phyloP scores from a whole-genome alignment of 257 asterid genomes.

The Verbena officinalis region DNA sequence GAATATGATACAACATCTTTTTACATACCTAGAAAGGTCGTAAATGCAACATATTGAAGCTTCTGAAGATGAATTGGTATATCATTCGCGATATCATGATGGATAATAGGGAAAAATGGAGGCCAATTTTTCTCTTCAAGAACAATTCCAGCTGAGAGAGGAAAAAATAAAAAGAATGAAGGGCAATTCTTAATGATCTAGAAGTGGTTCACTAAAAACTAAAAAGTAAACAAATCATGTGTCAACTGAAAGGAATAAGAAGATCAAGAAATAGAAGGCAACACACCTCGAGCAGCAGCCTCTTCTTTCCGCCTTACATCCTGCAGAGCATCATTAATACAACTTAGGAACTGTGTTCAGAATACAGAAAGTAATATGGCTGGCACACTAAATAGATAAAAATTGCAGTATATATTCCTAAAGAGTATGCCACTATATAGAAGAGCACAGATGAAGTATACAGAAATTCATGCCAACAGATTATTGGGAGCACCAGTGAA shows the following conservation, averaged over 20 bases:
- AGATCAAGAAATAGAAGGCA: constrained; percentile 18
- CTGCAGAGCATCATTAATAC: constrained; percentile 43
- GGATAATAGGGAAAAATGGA: constrained; percentile 95
- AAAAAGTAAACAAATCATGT: too few relatives aligned
- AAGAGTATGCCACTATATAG: constrained; percentile 5
- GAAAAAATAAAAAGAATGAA: constrained; percentile 26
- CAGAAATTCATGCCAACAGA: constrained; percentile 11
- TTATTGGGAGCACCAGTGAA: neutral
- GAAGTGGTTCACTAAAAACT: constrained; percentile 5
- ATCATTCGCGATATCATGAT: constrained; percentile 94
- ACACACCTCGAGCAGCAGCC: constrained; percentile 83
- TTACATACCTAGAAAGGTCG: constrained; percentile 87
- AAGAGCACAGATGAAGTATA: neutral
- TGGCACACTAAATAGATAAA: neutral
- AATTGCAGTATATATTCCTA: neutral
- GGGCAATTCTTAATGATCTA: neutral
- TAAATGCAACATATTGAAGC: constrained; percentile 93
- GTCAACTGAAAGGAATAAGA: neutral
- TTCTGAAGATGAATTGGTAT: constrained; percentile 96
- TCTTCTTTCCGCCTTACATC: constrained; percentile 78
- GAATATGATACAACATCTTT: neutral
- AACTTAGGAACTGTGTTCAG: constrained; percentile 28
- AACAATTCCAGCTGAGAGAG: constrained; percentile 64
- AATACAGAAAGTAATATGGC: constrained; percentile 1
- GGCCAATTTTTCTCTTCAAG: constrained; percentile 97